phyloP scores from a whole-genome alignment of 139 green algal species.

The Volvox reticuliferus region DNA sequence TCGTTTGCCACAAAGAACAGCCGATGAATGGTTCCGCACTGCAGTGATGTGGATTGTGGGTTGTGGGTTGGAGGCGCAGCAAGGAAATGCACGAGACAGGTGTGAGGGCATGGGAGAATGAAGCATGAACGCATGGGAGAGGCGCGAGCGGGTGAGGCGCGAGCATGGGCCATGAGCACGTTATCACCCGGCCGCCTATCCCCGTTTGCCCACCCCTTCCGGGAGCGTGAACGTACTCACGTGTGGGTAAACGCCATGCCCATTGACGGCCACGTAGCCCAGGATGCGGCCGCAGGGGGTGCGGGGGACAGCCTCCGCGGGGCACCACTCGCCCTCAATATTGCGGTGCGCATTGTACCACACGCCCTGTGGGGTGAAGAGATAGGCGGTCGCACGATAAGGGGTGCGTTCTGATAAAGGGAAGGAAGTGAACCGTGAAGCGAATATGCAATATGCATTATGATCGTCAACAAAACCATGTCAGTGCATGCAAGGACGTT shows the following conservation, averaged over 20 bases:
- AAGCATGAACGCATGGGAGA: neutral
- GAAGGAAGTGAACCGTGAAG: too few species aligned
- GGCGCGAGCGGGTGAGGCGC: too few species aligned
- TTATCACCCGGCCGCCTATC: neutral
- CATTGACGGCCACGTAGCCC: constrained; percentile 38
- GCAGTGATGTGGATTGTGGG: neutral
- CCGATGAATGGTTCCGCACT: constrained; percentile 30
- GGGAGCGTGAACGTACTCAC: constrained; percentile 6
- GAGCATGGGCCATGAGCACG: too few species aligned
- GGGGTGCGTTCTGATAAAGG: too few species aligned
- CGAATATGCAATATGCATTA: too few species aligned
- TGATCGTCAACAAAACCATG: too few species aligned
- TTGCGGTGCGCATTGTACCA: constrained; percentile 56
- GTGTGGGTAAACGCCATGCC: constrained; percentile 37
- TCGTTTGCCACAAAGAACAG: constrained; percentile 49
- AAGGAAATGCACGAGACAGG: neutral
- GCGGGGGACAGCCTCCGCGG: constrained; percentile 7
- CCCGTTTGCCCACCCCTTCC: neutral
- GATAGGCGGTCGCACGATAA: neutral
- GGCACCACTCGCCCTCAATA: constrained; percentile 45
- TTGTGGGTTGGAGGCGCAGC: neutral
- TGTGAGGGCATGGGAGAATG: neutral
- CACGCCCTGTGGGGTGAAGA: constrained; percentile 7
- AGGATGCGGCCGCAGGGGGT: constrained; percentile 41
- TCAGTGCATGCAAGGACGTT: too few species aligned